These are phyloP conservation scores for Spathaspora sp. DNA, from an alignment of 1,139 yeast species.

Conservation along the genomic window DNA sequence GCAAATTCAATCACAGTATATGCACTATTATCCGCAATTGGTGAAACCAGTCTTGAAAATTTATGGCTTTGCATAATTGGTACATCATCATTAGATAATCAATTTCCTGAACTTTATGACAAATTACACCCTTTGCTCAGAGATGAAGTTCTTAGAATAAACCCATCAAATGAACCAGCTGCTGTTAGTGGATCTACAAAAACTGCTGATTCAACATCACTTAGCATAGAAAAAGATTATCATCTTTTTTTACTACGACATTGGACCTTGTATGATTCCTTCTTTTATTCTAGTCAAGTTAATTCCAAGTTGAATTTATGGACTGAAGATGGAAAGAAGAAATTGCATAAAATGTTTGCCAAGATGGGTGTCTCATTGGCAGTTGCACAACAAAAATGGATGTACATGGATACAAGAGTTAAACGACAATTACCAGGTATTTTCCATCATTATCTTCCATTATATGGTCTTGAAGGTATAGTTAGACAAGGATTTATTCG, in stretches of 20 bases:
- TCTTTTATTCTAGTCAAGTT: conserved; percentile 84
- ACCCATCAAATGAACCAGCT: conserved; percentile 25
- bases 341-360: conserved; percentile 88
- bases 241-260: conserved; percentile 84
- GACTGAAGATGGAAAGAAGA: conserved; percentile 89
- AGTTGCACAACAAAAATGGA: conserved; percentile 90
- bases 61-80: conserved; percentile 92
- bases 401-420: conserved; percentile 79
- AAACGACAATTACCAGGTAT: conserved; percentile 72
- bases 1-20: conserved; percentile 81
- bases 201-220: conserved; percentile 63
- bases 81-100: conserved; percentile 74
- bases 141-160: conserved; percentile 80
- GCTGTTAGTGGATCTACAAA: conserved; percentile 15
- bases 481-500: conserved; percentile 85
- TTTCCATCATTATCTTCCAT: conserved; percentile 66
- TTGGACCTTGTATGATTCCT: conserved; percentile 91
- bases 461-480: conserved; percentile 81
- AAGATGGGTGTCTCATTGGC: conserved; percentile 92
- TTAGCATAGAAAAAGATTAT: conserved; percentile 79
- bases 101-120: conserved; percentile 76
- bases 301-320: conserved; percentile 84
- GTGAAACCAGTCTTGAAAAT: conserved; percentile 53
- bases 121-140: conserved; percentile 69
- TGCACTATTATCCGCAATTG: conserved; percentile 75